Evolutionary conservation across 495 filamentous ascomycete species (phyloP).

Genomic region (Aspergillus diversus): DNA sequence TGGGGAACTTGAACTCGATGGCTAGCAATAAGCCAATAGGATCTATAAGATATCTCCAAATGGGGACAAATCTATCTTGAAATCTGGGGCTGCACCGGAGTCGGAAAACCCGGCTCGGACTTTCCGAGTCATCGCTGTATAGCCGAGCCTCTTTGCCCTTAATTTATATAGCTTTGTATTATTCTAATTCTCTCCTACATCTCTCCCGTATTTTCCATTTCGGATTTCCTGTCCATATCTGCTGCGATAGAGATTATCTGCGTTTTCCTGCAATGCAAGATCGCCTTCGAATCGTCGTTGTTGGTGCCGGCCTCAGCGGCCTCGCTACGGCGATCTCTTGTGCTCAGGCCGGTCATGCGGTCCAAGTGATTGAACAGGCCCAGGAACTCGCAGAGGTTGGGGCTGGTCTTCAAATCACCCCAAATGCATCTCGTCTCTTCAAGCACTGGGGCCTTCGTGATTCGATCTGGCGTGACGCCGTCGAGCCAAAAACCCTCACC

Average conservation of each 20-base stretch:
- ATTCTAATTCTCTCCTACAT: not conserved
- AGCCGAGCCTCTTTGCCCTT: not conserved
- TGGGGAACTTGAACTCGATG: too few species aligned
- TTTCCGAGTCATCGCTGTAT: not conserved
- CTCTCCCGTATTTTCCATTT: not conserved
- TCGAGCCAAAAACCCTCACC: slow-evolving; percentile 55
- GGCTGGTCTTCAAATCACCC: slow-evolving; percentile 61
- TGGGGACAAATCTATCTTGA: too few species aligned
- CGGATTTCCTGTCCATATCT: not conserved
- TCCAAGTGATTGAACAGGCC: slow-evolving; percentile 66
- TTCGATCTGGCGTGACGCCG: slow-evolving; percentile 48
- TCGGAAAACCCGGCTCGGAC: slow-evolving; percentile 1
- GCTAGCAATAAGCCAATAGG: too few species aligned
- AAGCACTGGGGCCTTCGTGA: slow-evolving; percentile 55
- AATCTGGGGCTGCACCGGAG: not conserved
- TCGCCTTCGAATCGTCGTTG: slow-evolving; percentile 35
- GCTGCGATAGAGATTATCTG: not conserved
- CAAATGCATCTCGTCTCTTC: slow-evolving; percentile 59
- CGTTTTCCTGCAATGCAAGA: not conserved
- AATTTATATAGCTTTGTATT: not conserved
- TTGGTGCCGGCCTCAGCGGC: slow-evolving; percentile 60
- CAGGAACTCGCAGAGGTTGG: slow-evolving; percentile 58
- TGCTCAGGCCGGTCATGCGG: slow-evolving; percentile 61
- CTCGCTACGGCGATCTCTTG: slow-evolving; percentile 66
- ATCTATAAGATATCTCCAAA: too few species aligned